Base-by-base conservation (phyloP, 352 stramenopile species). In the Nothophytophthora sp. region DNA sequence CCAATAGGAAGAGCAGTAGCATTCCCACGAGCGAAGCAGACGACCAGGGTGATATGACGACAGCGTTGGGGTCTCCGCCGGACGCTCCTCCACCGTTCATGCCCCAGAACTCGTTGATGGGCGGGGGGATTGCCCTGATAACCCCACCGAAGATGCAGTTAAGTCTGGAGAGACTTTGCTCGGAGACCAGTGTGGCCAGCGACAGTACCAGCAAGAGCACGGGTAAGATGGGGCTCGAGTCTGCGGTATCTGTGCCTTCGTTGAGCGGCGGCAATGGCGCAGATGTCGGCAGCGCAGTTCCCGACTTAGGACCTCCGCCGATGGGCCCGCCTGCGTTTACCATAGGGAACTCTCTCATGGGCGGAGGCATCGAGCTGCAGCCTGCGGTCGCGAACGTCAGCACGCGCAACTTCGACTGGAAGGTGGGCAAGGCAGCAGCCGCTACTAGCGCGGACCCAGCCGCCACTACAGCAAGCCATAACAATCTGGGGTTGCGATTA, bases 391-490 rank as follows among this genome's bases (percentile, higher is more conserved):
- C 81, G n/a, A 81, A 73, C 39, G 82, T 94, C 53, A 91, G 89
- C 55, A 89, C 79, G 22, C 69, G 78, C 48, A 89, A 88, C 43
- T 94, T 94, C 48, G 81, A 92, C 65, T 94, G 84, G 84, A 87
- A 74, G 50, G 41, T 70, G 18, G 69, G 78, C 47, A 62, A 63
- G 19, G 42, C 55, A 19, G 40, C 39, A 24, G 59, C 46, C 41
- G 50, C 15, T 15, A 71, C 34, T 7, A 33, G 32, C 12, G 49
- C 30, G 12, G 28, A 54, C n/a, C n/a, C n/a, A n/a, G n/a, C n/a
- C n/a, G n/a, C n/a, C n/a, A n/a, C n/a, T 10, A 5, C 45, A 20
- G 40, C 20, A 24, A 46, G 19, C 3, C 50, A 25, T 59, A n/a
- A n/a, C 16, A 46, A 39, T 34, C 38, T 38, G 28, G 36, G 44